Percentiles rank a stretch among this genome's conserved stretches.
Evolutionary conservation across 805 yeast genomes (phyloP).

Genomic region (Wickerhamiella dianesei): DNA sequence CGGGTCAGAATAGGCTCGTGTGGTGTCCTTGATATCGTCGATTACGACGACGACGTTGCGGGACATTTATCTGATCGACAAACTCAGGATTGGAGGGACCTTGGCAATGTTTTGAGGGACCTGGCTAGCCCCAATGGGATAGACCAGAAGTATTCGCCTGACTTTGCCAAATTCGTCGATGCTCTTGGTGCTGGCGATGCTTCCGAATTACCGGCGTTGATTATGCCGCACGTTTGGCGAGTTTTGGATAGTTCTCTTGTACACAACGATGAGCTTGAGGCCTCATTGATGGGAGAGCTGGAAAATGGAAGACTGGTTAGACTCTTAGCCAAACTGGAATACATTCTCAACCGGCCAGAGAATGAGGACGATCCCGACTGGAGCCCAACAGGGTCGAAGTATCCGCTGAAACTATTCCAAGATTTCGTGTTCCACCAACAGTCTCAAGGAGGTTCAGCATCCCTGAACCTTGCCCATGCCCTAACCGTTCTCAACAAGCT

Average conservation of each 20-base stretch:
- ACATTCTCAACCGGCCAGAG: constrained; percentile 64
- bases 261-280: constrained; percentile 24
- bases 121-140: constrained; percentile 28
- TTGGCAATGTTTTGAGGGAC: constrained; percentile 50
- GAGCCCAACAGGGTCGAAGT: constrained; percentile 66
- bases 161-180: constrained; percentile 15
- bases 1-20: constrained; percentile 58
- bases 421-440: constrained; percentile 78
- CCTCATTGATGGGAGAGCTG: constrained; percentile 46
- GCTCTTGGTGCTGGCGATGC: constrained; percentile 16
- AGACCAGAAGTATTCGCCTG: constrained; percentile 12
- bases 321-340: constrained; percentile 65
- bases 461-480: constrained; percentile 71
- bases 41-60: constrained; percentile 10
- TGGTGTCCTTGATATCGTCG: constrained; percentile 58
- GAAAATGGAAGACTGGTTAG: constrained; percentile 84
- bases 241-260: constrained; percentile 17
- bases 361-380: constrained; percentile 40
- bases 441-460: constrained; percentile 64
- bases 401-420: constrained; percentile 58
- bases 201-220: constrained; percentile 5
- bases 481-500: constrained; percentile 68
- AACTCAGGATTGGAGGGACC: constrained; percentile 38
- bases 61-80: constrained; percentile 27
- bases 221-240: constrained; percentile 17